Base-by-base conservation (phyloP, 441 rosid genomes). In the Arabidopsis lyrata region DNA sequence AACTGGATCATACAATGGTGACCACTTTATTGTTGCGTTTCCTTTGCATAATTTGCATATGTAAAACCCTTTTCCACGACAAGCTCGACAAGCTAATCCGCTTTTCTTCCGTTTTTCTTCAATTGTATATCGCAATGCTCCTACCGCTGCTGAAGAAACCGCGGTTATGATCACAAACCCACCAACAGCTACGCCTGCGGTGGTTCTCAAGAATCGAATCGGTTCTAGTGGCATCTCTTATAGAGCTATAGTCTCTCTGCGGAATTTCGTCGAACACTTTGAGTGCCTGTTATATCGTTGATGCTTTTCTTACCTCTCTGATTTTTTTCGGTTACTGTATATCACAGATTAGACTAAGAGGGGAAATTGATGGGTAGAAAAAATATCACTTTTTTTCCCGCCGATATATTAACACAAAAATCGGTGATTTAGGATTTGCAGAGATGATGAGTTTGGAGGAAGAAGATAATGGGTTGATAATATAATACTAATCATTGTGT, bases 51-150 rank as follows among this genome's bases (percentile, higher is more conserved):
- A 42, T 82, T 87, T 93, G 87, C 98, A 93, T 65, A 86, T 72
- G 71, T 85, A 93, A 83, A 87, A 93, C 66, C 98, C 96, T 82
- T 91, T 93, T 24, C 90, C 96, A 71, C 84, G 87, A 78, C 95
- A 93, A 31, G 42, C 74, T 60, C 73, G 47, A 74, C 97, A 93
- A 36, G 83, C 83, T 81, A 67, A 41, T 2, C 90, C 90, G 20
- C 20, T 27, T 69, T 77, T 90, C 76, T 72, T 88, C 86, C 81
- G 82, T 78, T 84, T 84, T 56, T 60, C 77, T 38, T 93, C 92
- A 24, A 68, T 22, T 5, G 68, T 74, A 27, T 72, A 72, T 47
- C 87, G 95, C 62, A 88, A 72, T 15, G 77, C 81, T 27, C 78
- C 82, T 1, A 91, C 8, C 15, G 88, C 77, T 52, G 86, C 60